Percentiles rank a stretch among this genome's conserved stretches.
Conservation (phyloP, 2,329 filamentous ascomycete genomes). For the Aureobasidium sp. region DNA sequence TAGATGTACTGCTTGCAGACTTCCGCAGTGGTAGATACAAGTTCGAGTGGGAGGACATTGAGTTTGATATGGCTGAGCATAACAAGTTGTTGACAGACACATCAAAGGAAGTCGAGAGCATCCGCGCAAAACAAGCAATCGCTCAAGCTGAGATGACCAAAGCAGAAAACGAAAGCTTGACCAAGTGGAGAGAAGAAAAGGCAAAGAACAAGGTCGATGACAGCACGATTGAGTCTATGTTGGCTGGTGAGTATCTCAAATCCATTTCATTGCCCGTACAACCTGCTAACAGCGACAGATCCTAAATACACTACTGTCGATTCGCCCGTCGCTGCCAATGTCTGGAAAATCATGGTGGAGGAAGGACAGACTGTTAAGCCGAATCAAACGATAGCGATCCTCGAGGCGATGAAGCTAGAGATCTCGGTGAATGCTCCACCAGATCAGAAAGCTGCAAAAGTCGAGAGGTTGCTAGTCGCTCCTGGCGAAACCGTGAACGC, state of each 20-base stretch:
- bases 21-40: constrained; percentile 45
- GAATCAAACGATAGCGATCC: constrained; percentile 30
- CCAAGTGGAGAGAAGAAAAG: constrained; percentile 36
- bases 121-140: constrained; percentile 37
- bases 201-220: constrained; percentile 36
- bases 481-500: constrained; percentile 33
- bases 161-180: constrained; percentile 38
- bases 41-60: constrained; percentile 41
- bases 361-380: constrained; percentile 28
- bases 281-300: constrained; percentile 18
- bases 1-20: constrained; percentile 38
- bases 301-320: constrained; percentile 30
- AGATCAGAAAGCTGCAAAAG: constrained; percentile 21
- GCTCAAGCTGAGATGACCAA: constrained; percentile 42
- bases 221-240: constrained; percentile 40
- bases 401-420: constrained; percentile 40
- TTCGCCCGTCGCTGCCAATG: constrained; percentile 37
- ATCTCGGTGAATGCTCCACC: constrained; percentile 35
- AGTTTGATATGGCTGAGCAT: constrained; percentile 49
- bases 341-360: constrained; percentile 36
- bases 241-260: constrained; percentile 31
- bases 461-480: constrained; percentile 35
- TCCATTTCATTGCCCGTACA: background rate
- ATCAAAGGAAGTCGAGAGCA: constrained; percentile 37
- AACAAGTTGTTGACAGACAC: constrained; percentile 41